A percentile compares a stretch with the other conserved stretches of the same genome.
Evolutionary conservation across 345 rosid genomes (phyloP).

Genomic region (Citrus cavaleriei): DNA sequence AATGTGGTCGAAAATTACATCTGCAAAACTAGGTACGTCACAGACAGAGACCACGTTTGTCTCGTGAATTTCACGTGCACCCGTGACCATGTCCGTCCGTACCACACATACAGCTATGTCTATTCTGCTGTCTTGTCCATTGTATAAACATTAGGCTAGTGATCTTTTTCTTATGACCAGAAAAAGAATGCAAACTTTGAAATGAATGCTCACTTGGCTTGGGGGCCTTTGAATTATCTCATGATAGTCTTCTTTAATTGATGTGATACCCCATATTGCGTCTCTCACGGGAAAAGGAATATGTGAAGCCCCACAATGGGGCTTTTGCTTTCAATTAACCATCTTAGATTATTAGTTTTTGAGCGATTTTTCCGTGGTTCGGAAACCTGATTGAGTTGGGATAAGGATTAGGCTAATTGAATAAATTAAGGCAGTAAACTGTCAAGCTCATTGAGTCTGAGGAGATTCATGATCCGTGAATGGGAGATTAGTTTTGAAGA

Average conservation of each 20-base stretch:
- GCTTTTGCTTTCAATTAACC: not conserved
- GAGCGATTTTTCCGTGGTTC: not conserved
- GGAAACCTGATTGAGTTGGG: not conserved
- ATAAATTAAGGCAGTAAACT: not conserved
- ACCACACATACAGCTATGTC: constrained; percentile 14
- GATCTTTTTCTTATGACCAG: constrained; percentile 2
- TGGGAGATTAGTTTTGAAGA: too few species aligned
- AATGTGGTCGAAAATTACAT: constrained; percentile 25
- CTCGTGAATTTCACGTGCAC: constrained; percentile 40
- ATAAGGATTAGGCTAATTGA: not conserved
- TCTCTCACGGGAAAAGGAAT: not conserved
- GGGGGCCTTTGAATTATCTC: not conserved
- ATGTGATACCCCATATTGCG: not conserved
- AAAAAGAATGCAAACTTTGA: not conserved
- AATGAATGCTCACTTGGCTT: not conserved
- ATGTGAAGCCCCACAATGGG: not conserved
- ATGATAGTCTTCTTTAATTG: not conserved
- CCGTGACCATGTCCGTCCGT: constrained; percentile 18
- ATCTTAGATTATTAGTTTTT: not conserved
- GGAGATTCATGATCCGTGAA: not conserved
- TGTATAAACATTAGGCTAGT: not conserved
- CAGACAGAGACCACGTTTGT: constrained; percentile 34
- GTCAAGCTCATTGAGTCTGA: not conserved
- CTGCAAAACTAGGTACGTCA: constrained; percentile 25
- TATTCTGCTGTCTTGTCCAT: constrained; percentile 7